Percentiles rank a stretch among this genome's conserved stretches.
Evolutionary conservation across 768 basidiomycete genomes (phyloP).

Genomic region (Russula vinacea): DNA sequence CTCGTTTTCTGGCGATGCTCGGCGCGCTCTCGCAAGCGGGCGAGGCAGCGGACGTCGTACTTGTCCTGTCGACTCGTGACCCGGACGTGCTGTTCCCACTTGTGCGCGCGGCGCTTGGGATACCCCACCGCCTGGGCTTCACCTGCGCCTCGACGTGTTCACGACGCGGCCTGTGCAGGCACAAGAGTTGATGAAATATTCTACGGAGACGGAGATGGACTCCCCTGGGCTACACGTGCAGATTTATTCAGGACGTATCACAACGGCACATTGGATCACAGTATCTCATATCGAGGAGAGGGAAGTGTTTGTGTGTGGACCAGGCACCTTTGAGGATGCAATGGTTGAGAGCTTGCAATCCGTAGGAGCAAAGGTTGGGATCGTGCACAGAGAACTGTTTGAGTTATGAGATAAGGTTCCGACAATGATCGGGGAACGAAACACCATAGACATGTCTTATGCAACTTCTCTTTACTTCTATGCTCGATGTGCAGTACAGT

Average conservation of each 20-base stretch:
- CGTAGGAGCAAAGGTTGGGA: slow-evolving; percentile 38
- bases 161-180: slow-evolving; percentile 29
- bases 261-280: slow-evolving; percentile 5
- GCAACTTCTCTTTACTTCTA: no score
- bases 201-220: slow-evolving; percentile 18
- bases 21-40: no score
- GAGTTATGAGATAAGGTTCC: slow-evolving; percentile 37
- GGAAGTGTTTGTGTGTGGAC: slow-evolving; percentile 51
- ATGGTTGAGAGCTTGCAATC: slow-evolving; percentile 38
- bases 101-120: no score
- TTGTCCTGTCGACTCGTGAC: no score
- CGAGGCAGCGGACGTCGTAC: no score
- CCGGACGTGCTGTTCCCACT: no score
- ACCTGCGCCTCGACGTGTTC: neutral
- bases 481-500: no score
- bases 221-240: slow-evolving; percentile 17
- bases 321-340: slow-evolving; percentile 44
- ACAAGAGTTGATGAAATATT: slow-evolving; percentile 4
- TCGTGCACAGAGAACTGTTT: slow-evolving; percentile 44
- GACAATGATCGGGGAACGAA: no score
- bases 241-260: slow-evolving; percentile 32
- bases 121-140: no score
- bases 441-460: no score
- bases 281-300: slow-evolving; percentile 30
- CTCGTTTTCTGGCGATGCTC: no score